Percentiles rank a stretch among this genome's conserved stretches.
Conservation (phyloP, 1,139 yeast species). For the Yamadazyma oceani region DNA sequence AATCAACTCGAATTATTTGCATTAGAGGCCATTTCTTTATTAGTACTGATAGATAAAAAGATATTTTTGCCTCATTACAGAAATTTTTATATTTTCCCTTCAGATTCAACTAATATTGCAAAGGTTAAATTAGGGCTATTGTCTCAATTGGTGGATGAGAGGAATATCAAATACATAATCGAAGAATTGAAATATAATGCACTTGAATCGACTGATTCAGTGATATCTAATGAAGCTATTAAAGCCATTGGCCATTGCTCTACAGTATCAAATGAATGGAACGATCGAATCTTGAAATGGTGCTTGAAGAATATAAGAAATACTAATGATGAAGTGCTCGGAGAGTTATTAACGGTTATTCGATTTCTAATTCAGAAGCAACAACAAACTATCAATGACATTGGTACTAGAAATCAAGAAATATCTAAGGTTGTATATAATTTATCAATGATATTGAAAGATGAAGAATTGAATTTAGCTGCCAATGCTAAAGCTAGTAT, state of each 20-base stretch:
- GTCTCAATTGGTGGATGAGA: constrained; percentile 53
- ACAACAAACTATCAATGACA: constrained; percentile 16
- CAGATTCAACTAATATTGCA: constrained; percentile 50
- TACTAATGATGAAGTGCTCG: constrained; percentile 37
- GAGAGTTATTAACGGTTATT: constrained; percentile 66
- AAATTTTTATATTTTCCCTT: constrained; percentile 60
- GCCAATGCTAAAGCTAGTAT: constrained; percentile 75
- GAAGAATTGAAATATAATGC: constrained; percentile 70
- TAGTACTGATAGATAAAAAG: constrained; percentile 37
- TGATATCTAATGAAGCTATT: constrained; percentile 54
- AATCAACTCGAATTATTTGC: constrained; percentile 37
- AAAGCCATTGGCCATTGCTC: constrained; percentile 59
- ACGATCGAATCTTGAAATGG: constrained; percentile 40
- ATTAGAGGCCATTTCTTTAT: constrained; percentile 41
- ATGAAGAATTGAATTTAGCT: constrained; percentile 27
- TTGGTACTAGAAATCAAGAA: constrained; percentile 24
- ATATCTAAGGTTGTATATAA: constrained; percentile 37
- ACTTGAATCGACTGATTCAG: constrained; percentile 29
- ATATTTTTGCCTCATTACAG: constrained; percentile 49
- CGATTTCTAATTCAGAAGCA: constrained; percentile 69
- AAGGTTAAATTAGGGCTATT: constrained; percentile 63
- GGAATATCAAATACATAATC: constrained; percentile 53
- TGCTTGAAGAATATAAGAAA: constrained; percentile 34
- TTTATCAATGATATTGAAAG: constrained; percentile 33
- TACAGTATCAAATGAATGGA: constrained; percentile 36